Percentiles rank a stretch among this genome's conserved stretches.
phyloP scores from a whole-genome alignment of 345 rosid genomes.

The Sonneratia caseolaris region DNA sequence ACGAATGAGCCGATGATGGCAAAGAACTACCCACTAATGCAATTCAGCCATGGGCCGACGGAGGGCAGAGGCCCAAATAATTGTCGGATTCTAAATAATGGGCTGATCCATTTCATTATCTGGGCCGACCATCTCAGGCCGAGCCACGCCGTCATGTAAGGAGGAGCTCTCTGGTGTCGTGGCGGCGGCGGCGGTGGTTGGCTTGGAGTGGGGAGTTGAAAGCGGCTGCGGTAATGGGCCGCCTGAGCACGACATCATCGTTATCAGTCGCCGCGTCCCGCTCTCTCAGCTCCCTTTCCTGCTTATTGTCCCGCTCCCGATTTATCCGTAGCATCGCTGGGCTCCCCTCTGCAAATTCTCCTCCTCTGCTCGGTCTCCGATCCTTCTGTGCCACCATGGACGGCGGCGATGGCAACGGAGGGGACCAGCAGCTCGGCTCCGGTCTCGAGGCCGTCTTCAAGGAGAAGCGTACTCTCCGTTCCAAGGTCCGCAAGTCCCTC shows the following conservation, averaged over 20 bases:
- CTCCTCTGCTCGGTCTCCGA: background rate
- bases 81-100: background rate
- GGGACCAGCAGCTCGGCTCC: conserved; percentile 5
- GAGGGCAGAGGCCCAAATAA: too few species aligned
- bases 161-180: background rate
- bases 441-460: conserved; percentile 47
- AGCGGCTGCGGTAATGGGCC: background rate
- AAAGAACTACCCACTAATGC: too few species aligned
- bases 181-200: background rate
- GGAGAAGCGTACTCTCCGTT: conserved; percentile 55
- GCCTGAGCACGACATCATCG: background rate
- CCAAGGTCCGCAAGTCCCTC: conserved; percentile 61
- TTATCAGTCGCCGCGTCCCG: background rate
- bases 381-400: conserved; percentile 9
- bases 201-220: background rate
- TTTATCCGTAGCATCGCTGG: background rate
- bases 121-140: background rate
- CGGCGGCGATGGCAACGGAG: conserved; percentile 10
- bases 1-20: too few species aligned
- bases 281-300: conserved; percentile 7
- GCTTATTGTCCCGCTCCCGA: conserved; percentile 5
- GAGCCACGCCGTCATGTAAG: background rate
- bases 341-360: background rate
- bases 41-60: too few species aligned
- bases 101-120: background rate